Conservation (phyloP, 1,284 basidiomycete species). For the Puccinia triticina region DNA sequence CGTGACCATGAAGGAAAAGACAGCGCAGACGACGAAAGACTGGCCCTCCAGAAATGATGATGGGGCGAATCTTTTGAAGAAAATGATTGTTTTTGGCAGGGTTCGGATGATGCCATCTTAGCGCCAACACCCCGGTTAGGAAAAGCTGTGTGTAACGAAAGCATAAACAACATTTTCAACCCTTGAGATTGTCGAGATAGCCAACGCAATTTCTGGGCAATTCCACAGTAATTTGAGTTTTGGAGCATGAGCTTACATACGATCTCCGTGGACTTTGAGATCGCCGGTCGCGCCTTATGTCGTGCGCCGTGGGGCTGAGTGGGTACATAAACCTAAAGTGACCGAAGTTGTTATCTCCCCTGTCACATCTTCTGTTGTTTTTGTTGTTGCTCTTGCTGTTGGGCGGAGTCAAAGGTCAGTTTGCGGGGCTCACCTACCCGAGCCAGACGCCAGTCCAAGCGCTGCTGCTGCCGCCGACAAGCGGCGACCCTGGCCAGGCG, state of each 20-base stretch:
- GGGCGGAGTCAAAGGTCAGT: no score
- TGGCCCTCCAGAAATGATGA: not conserved
- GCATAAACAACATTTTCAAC: not conserved
- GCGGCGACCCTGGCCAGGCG: no score
- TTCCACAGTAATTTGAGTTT: not conserved
- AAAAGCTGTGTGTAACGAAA: not conserved
- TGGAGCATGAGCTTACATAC: not conserved
- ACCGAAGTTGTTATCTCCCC: no score
- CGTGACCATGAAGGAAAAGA: conserved; percentile 2
- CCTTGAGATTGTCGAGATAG: not conserved
- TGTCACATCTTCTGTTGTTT: no score
- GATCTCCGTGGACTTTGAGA: not conserved
- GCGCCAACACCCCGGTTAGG: not conserved
- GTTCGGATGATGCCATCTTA: conserved; percentile 15
- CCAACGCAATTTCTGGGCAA: not conserved
- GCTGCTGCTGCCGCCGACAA: no score
- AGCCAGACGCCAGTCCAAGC: no score
- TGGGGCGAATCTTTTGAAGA: not conserved
- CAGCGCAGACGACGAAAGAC: not conserved
- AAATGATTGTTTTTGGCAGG: not conserved
- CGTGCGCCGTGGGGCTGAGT: not conserved
- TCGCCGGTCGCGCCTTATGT: not conserved
- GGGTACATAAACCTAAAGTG: not conserved
- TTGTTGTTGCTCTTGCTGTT: no score
- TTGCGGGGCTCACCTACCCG: no score